Percentiles rank a stretch among this genome's conserved stretches.
Conservation (phyloP, 2,329 filamentous ascomycete species). For the Plectosphaerella sp. region DNA sequence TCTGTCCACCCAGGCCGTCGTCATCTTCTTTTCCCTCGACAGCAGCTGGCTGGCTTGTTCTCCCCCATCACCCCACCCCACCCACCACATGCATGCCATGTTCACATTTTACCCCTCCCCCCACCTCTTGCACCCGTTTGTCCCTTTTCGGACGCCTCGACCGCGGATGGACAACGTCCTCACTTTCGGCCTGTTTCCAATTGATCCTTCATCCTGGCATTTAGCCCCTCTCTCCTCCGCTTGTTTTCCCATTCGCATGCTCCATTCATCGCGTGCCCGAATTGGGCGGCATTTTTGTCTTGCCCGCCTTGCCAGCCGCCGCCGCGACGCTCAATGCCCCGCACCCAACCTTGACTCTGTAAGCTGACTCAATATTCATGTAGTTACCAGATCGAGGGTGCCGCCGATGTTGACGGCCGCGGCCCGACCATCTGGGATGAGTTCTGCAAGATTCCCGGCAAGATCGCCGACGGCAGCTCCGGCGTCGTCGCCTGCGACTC, state of each 20-base stretch:
- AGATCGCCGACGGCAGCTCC: slow-evolving; percentile 73
- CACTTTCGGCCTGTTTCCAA: not conserved
- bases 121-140: not conserved
- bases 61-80: not conserved
- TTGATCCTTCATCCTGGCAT: too few species aligned
- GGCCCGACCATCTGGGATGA: slow-evolving; percentile 84
- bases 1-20: not conserved
- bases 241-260: too few species aligned
- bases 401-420: slow-evolving; percentile 68
- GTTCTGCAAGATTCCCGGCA: slow-evolving; percentile 77
- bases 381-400: slow-evolving; percentile 87
- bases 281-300: too few species aligned
- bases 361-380: slow-evolving; percentile 3
- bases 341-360: not conserved
- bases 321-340: too few species aligned
- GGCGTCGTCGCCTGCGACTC: slow-evolving; percentile 81
- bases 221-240: too few species aligned
- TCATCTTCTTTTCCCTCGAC: not conserved
- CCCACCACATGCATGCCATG: too few species aligned
- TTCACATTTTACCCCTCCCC: not conserved
- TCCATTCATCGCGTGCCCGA: too few species aligned
- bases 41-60: not conserved
- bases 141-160: not conserved
- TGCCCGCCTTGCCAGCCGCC: too few species aligned
- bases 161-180: not conserved